Evolutionary conservation across 2,329 filamentous ascomycete species (phyloP), one percentile per base, ranked within the genome.

Genomic region (Trichophyton benhamiae): DNA sequence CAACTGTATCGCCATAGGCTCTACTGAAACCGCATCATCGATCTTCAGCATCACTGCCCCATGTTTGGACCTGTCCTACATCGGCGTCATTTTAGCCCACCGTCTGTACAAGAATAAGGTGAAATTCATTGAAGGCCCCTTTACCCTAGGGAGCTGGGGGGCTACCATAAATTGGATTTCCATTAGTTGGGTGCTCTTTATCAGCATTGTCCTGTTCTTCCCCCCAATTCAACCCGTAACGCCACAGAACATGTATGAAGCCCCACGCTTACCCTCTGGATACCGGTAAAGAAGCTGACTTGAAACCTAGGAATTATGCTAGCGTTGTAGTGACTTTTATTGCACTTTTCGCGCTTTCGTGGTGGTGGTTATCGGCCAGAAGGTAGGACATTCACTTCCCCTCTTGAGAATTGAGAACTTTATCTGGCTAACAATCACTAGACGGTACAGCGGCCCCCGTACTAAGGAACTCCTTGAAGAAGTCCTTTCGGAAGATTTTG

Each of bases 181-280:
- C 1, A 77, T 83, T n/a, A 70, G 72, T 2, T 86, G 84, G 84
- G 83, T 85, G 2, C 65, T 79, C 27, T 84, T 86, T 67, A 85
- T 86, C 65, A 84, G 81, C 66, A 75, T 81, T 8, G 78, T 86
- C n/a, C 72, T 86, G 17, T 82, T 81, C 66, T 80, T 81, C 69
- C 79, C 79, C 6, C 75, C 78, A 1, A 70, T 69, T 8, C 71
- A 74, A 53, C 80, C 79, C 7, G 72, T 81, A 8, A 81, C 78
- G 3, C 65, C 67, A 3, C 68, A 72, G 58, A 82, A 81, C 68
- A 81, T 81, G 78, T 77, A 66, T 65, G 71, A 61, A 25, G 9
- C 5, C 17, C 17, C 22, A 25, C 5, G 11, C 27, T 30, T 58
- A 17, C 38, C 1, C 41, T 52, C 17, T 15, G 15, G 6, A n/a